Base-by-base conservation (phyloP, 169 alveolate genomes). In the Eimeria necatrix region DNA sequence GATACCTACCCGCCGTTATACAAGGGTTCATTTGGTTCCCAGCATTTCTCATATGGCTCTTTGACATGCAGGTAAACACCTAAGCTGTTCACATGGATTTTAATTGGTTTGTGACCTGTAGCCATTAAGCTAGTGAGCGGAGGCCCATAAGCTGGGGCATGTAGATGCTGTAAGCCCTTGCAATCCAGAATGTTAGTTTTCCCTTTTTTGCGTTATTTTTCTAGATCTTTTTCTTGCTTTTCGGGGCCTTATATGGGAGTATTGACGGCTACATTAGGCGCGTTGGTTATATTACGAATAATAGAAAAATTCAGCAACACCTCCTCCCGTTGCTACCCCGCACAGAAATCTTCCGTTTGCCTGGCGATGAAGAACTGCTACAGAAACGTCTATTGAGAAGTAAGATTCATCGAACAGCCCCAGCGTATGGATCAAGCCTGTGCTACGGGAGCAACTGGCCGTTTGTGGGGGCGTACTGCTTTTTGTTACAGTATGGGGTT, bases 31-130 rank as follows among this genome's bases (percentile, higher is more conserved):
- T 91, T 4, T 91, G 95, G 95, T 12, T 64, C 4, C 95, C 95
- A 52, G 95, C 91, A 12, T 80, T 91, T 60, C 95, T 91, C 86
- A 78, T 91, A 32, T 91, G 95, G 95, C 86, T 91, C 22, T 91
- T 91, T 24, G 95, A 91, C 60, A n/a, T 91, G 64, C 95, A 91
- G 91, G 95, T 91, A 49, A 14, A 76, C 83, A 71, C 83, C 18
- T 20, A 71, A 71, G 8, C 20, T 4, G 24, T 24, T 32, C 41
- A 32, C 41, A 32, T 32, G 41, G 41, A 32, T 32, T 32, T 32
- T 32, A 32, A 0, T 32, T 32, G 2, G 41, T 32, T 32, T 32
- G 41, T 32, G 41, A 32, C 41, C 16, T 59, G 70, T 4, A 59
- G 70, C 16, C 16, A 6, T 59, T 10, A 16, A 59, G n/a, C 70